phyloP scores from a whole-genome alignment of 2,329 filamentous ascomycete species.

The Fusarium burgessii region DNA sequence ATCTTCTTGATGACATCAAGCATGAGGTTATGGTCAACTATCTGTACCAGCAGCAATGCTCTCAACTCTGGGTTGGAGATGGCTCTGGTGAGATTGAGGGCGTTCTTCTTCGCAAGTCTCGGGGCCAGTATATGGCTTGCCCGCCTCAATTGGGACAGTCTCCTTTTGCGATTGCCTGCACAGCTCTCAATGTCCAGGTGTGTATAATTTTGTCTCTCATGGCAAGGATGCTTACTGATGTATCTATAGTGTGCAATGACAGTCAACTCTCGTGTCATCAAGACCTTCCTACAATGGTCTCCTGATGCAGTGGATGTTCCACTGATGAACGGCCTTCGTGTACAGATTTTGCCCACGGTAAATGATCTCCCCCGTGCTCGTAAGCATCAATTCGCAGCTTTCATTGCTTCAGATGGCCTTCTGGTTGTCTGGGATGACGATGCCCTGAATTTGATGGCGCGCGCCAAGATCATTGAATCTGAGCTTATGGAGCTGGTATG shows the following conservation, averaged over 20 bases:
- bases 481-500: slow-evolving; percentile 84
- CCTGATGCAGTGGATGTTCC: slow-evolving; percentile 81
- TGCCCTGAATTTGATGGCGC: slow-evolving; percentile 74
- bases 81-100: slow-evolving; percentile 77
- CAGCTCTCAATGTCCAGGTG: slow-evolving; percentile 78
- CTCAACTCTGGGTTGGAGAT: slow-evolving; percentile 79
- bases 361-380: slow-evolving; percentile 77
- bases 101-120: slow-evolving; percentile 75
- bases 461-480: slow-evolving; percentile 78
- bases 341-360: slow-evolving; percentile 80
- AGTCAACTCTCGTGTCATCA: slow-evolving; percentile 82
- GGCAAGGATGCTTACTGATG: not conserved
- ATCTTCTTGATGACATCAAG: slow-evolving; percentile 77
- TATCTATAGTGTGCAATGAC: slow-evolving; percentile 78
- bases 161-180: slow-evolving; percentile 72
- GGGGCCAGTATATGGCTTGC: slow-evolving; percentile 78
- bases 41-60: slow-evolving; percentile 83
- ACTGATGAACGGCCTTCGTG: slow-evolving; percentile 79
- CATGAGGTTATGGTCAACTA: slow-evolving; percentile 88
- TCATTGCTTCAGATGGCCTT: slow-evolving; percentile 77
- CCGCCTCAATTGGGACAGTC: slow-evolving; percentile 74
- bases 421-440: slow-evolving; percentile 88
- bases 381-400: slow-evolving; percentile 85
- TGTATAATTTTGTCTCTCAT: slow-evolving; percentile 34
- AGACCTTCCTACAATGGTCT: slow-evolving; percentile 79